These are phyloP conservation scores for Imleria badia DNA, from an alignment of 768 basidiomycete genomes.

Conservation along the genomic window DNA sequence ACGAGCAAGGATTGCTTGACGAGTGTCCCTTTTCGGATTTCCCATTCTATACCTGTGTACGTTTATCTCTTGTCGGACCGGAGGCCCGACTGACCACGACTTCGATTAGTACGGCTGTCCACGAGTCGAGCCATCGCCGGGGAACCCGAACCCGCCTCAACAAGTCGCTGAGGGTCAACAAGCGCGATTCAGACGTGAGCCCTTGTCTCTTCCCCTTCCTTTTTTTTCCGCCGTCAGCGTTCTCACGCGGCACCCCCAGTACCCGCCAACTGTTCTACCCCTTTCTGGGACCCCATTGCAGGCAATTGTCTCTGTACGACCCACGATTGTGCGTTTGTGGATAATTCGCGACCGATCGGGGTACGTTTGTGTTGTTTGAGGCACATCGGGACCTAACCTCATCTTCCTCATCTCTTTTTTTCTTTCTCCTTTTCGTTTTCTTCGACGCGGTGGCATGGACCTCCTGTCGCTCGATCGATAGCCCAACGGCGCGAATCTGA, in stretches of 20 bases:
- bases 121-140: slow-evolving; percentile 45
- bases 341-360: slow-evolving; percentile 63
- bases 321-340: slow-evolving; percentile 57
- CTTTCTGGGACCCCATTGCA: slow-evolving; percentile 78
- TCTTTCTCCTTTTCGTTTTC: too few relatives aligned
- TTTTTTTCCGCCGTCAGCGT: slow-evolving; percentile 4
- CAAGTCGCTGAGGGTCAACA: slow-evolving; percentile 36
- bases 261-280: slow-evolving; percentile 78
- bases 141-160: slow-evolving; percentile 68
- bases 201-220: too few relatives aligned
- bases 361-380: slow-evolving; percentile 36
- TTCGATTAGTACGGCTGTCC: slow-evolving; percentile 45
- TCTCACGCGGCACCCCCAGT: slow-evolving; percentile 28
- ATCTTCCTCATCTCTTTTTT: not conserved
- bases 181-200: slow-evolving; percentile 55
- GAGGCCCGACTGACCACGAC: not conserved
- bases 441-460: too few relatives aligned
- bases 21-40: too few relatives aligned
- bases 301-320: slow-evolving; percentile 64
- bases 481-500: slow-evolving; percentile 70
- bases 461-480: slow-evolving; percentile 28
- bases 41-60: not conserved
- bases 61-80: not conserved
- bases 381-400: not conserved
- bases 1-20: too few relatives aligned